These are phyloP conservation scores for Kodamaea derodonti DNA, from an alignment of 1,139 yeast species.

Conservation along the genomic window DNA sequence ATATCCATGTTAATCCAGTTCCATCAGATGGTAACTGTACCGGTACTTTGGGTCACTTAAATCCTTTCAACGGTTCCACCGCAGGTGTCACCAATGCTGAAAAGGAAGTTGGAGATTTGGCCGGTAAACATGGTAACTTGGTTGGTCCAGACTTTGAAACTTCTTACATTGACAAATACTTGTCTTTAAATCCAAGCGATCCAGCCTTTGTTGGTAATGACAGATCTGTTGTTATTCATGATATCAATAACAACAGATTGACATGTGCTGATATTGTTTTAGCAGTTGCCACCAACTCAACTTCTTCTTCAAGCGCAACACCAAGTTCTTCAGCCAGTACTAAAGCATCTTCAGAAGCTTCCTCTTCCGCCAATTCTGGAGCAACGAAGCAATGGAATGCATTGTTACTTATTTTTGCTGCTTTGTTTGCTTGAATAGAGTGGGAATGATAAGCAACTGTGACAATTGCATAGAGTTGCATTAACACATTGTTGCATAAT, in stretches of 20 bases:
- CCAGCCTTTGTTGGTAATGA: slow-evolving; percentile 32
- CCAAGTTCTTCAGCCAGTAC: background rate
- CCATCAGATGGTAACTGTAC: slow-evolving; percentile 39
- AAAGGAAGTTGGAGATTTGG: slow-evolving; percentile 38
- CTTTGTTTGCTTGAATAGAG: no score
- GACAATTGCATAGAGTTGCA: no score
- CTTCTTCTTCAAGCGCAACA: background rate
- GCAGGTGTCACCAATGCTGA: slow-evolving; percentile 14
- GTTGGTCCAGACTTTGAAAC: slow-evolving; percentile 19
- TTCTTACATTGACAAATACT: slow-evolving; percentile 30
- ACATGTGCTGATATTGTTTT: slow-evolving; percentile 36
- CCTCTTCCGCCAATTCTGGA: background rate
- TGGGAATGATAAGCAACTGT: no score
- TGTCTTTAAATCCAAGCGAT: slow-evolving; percentile 34
- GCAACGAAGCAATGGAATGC: background rate
- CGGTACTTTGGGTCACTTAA: slow-evolving; percentile 35
- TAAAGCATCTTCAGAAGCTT: background rate
- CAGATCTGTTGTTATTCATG: slow-evolving; percentile 37
- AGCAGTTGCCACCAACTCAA: background rate
- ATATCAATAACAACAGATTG: slow-evolving; percentile 27
- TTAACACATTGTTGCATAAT: no score
- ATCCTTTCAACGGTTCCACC: slow-evolving; percentile 34
- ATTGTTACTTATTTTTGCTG: no score
- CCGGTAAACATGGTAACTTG: slow-evolving; percentile 38
- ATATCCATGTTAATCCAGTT: slow-evolving; percentile 35